These are phyloP conservation scores for Jaenimonas drosophilae DNA, from an alignment of 208 protist species.

Conservation along the genomic window DNA sequence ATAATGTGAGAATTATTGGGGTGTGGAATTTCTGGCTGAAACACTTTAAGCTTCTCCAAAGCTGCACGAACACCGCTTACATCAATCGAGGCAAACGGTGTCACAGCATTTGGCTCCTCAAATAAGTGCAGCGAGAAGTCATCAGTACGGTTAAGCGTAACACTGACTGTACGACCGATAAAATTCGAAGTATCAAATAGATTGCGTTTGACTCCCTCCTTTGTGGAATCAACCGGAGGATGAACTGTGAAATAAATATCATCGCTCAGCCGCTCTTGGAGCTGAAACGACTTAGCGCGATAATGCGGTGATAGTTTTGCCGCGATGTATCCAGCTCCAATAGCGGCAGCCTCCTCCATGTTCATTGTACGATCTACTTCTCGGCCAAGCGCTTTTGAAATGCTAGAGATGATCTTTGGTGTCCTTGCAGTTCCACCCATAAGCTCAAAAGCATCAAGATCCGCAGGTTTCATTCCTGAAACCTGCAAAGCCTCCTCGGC, in stretches of 20 bases:
- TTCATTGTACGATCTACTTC: slow-evolving; percentile 82
- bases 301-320: slow-evolving; percentile 73
- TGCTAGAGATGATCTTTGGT: slow-evolving; percentile 71
- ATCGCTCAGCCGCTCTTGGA: slow-evolving; percentile 49
- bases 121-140: slow-evolving; percentile 66
- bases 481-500: slow-evolving; percentile 33
- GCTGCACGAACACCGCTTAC: slow-evolving; percentile 34
- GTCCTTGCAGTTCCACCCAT: slow-evolving; percentile 82
- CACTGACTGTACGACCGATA: slow-evolving; percentile 35
- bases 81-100: slow-evolving; percentile 23
- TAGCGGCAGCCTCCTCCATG: slow-evolving; percentile 83
- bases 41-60: slow-evolving; percentile 26
- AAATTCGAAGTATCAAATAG: slow-evolving; percentile 16
- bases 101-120: slow-evolving; percentile 6
- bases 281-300: slow-evolving; percentile 54
- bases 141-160: slow-evolving; percentile 65
- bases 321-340: slow-evolving; percentile 82
- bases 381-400: slow-evolving; percentile 38
- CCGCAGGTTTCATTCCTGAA: slow-evolving; percentile 20
- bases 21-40: slow-evolving; percentile 30
- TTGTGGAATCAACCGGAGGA: slow-evolving; percentile 15
- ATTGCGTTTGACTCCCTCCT: slow-evolving; percentile 6
- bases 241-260: slow-evolving; percentile 35
- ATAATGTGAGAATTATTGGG: slow-evolving; percentile 77
- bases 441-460: slow-evolving; percentile 77